Percentiles rank a stretch among this genome's conserved stretches.
Evolutionary conservation across 805 yeast genomes (phyloP).

Genomic region (Tetrapisispora pingtungensis): DNA sequence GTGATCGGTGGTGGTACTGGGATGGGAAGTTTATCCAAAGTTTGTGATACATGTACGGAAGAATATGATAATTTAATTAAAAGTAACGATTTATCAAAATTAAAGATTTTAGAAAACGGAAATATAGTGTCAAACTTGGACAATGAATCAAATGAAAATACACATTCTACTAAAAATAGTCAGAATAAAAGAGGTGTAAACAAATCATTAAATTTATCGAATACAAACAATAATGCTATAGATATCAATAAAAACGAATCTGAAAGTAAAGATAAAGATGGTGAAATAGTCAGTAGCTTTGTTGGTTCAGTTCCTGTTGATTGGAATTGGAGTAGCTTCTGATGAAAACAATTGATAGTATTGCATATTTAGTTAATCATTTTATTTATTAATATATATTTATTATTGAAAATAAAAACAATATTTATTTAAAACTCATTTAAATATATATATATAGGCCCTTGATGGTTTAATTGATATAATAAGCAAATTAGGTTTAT

Average conservation of each 20-base stretch:
- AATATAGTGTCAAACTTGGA: conserved; percentile 4
- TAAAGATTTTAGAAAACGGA: conserved; percentile 1
- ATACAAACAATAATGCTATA: not conserved
- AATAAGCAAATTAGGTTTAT: not conserved
- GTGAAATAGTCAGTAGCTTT: conserved; percentile 20
- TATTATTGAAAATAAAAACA: no score
- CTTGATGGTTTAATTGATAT: not conserved
- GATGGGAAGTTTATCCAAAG: conserved; percentile 43
- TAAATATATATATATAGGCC: not conserved
- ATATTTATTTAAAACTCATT: not conserved
- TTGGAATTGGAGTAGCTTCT: conserved; percentile 75
- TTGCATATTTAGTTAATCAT: not conserved
- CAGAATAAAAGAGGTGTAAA: not conserved
- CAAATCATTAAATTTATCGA: not conserved
- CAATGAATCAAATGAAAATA: not conserved
- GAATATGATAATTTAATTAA: conserved; percentile 43
- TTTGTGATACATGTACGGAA: conserved; percentile 56
- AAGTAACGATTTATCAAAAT: not conserved
- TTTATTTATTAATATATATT: not conserved
- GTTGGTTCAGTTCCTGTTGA: conserved; percentile 55
- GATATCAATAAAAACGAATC: conserved; percentile 1
- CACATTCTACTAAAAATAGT: not conserved
- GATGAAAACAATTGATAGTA: conserved; percentile 5
- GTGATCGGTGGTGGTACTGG: conserved; percentile 57
- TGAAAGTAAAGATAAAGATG: conserved; percentile 2